Percentiles rank a stretch among this genome's conserved stretches.
These are phyloP conservation scores for Phlyctochytrium arcticum DNA, from an alignment of 192 early-diverging fungal genomes.

Conservation along the genomic window DNA sequence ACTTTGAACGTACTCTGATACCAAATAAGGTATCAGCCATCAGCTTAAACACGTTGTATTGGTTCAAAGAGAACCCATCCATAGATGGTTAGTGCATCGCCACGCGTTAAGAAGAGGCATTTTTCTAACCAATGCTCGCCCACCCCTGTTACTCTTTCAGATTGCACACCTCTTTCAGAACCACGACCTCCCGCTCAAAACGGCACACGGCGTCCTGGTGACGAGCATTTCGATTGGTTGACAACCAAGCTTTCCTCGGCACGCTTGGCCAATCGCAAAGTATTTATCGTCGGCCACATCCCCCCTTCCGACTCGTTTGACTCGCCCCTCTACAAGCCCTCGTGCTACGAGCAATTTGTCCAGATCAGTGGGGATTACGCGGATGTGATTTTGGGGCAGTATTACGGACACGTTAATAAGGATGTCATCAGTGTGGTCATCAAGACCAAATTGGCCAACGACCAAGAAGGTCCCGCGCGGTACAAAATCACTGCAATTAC, in stretches of 20 bases:
- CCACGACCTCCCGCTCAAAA: background rate
- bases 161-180: conserved; percentile 2
- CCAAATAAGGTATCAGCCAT: conserved; percentile 16
- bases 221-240: conserved; percentile 43
- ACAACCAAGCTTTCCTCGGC: conserved; percentile 14
- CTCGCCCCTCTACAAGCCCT: conserved; percentile 15
- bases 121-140: background rate
- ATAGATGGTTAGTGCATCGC: conserved; percentile 15
- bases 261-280: background rate
- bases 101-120: too few species aligned
- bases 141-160: background rate
- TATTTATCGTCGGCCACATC: conserved; percentile 45
- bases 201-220: conserved; percentile 16
- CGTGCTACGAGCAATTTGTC: conserved; percentile 34
- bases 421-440: conserved; percentile 32
- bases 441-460: too few species aligned
- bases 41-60: conserved; percentile 34
- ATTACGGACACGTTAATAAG: conserved; percentile 49
- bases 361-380: conserved; percentile 42
- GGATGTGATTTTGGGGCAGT: conserved; percentile 41
- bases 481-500: too few species aligned
- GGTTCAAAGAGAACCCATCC: conserved; percentile 27
- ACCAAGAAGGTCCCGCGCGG: too few species aligned
- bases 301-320: conserved; percentile 25
- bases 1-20: conserved; percentile 27